Evolutionary conservation across 169 alveolate species (phyloP).

Genomic region (Cyclospora cayetanensis): DNA sequence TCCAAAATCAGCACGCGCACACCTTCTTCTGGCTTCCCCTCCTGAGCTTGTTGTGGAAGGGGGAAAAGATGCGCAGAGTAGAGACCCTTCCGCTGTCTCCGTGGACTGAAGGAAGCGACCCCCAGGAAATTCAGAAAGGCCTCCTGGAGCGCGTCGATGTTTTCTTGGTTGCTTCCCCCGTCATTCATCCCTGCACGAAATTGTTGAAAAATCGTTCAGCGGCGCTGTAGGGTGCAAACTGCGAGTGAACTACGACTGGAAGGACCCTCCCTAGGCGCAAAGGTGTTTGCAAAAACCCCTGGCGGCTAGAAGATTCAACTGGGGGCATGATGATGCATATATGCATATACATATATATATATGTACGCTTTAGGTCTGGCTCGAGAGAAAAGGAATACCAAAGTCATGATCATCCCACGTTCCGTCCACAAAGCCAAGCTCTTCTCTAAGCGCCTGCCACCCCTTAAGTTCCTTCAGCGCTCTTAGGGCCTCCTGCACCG

Average conservation of each 20-base stretch:
- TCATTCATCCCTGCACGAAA: constrained; percentile 76
- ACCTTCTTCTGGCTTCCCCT: not conserved
- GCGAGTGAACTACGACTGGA: no score
- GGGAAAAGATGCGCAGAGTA: constrained; percentile 79
- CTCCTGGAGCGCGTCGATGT: constrained; percentile 59
- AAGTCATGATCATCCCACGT: constrained; percentile 71
- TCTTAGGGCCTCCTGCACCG: not conserved
- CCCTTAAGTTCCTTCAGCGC: not conserved
- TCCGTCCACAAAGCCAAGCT: constrained; percentile 35
- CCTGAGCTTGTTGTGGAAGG: constrained; percentile 51
- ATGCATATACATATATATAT: not conserved
- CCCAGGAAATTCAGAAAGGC: constrained; percentile 73
- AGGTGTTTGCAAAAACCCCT: no score
- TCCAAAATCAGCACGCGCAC: not conserved
- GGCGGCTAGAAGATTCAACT: not conserved
- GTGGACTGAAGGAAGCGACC: constrained; percentile 70
- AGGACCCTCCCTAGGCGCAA: no score
- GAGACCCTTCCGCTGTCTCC: constrained; percentile 77
- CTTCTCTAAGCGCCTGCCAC: not conserved
- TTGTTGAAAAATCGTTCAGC: no score
- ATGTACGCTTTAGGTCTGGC: constrained; percentile 52
- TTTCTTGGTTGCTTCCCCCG: constrained; percentile 66
- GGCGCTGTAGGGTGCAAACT: no score
- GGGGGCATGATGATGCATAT: not conserved
- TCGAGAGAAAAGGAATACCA: constrained; percentile 41